Base-by-base conservation (phyloP, 2,329 filamentous ascomycete species). In the Emydomyces testavorans region DNA sequence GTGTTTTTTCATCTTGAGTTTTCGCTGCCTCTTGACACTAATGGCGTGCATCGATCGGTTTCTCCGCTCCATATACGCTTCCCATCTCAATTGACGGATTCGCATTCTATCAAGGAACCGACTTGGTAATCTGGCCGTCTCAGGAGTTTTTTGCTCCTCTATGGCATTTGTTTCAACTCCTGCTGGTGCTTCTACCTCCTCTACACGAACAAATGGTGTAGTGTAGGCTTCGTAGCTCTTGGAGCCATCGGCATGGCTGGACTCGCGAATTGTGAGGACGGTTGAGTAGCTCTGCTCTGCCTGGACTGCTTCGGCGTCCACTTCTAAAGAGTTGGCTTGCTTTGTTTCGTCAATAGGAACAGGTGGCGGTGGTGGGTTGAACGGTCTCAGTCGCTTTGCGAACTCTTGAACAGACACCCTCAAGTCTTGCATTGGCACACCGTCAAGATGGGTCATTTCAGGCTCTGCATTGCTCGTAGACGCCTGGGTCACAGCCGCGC, bases 1-100 rank as follows among this genome's bases (percentile, higher is more conserved):
- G 78, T 96, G 90, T 79, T 96, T 98, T 85, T 98, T 98, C 89
- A 98, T 98, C 79, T 88, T 94, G 62, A 95, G 72, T 72, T 92
- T 93, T 63, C 88, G 76, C 69, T 94, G 87, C 66, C 92, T 78
- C 75, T 83, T 88, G 58, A 95, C 90, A 62, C 86, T 94, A 63
- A 98, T 87, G 54, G 87, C 78, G 52, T 82, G 71, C 82, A 94
- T 89, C 56, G 59, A 57, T 54, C 71, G 67, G 50, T 64, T 57
- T 52, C 53, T 50, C 49, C 54, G 43, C 65, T 66, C 55, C 53
- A 73, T 69, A 44, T 70, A 68, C 48, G 78, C 73, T 53, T 79
- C 74, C 50, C 76, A 78, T 52, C 70, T 73, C 57, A 79, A 64
- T 65, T 82, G 77, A 53, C 82, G 77, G 59, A 74, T 69, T 43